Conservation (phyloP, 441 rosid species). For the Corymbia calophylla region DNA sequence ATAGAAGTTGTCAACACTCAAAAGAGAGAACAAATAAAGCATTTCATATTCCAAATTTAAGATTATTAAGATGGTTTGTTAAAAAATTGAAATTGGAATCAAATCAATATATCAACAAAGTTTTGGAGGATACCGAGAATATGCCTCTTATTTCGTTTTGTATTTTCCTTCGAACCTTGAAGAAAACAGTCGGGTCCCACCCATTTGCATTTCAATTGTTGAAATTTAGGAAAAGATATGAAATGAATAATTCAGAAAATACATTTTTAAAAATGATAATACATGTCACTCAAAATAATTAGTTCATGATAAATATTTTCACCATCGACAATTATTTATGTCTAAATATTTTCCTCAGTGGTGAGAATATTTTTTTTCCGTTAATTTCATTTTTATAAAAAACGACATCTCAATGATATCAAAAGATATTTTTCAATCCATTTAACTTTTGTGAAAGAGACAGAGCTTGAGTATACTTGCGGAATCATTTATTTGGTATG, state of each 20-base stretch:
- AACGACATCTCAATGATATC: fast-evolving
- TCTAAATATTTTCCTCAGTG: fast-evolving
- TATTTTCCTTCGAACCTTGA: neutral
- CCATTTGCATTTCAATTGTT: neutral
- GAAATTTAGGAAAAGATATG: neutral
- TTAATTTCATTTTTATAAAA: neutral
- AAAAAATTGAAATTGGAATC: neutral
- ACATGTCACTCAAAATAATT: fast-evolving
- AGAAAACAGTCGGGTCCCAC: neutral
- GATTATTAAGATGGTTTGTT: neutral
- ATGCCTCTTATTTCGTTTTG: neutral
- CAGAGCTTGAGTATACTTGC: fast-evolving
- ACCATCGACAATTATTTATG: neutral
- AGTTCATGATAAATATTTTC: neutral
- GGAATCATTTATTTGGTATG: neutral
- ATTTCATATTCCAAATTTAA: neutral
- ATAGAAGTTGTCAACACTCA: neutral
- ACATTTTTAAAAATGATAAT: neutral
- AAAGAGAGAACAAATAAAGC: neutral
- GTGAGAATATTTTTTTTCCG: fast-evolving
- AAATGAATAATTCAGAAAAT: neutral
- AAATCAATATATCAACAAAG: neutral
- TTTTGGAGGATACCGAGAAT: neutral
- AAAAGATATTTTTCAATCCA: too few relatives aligned
- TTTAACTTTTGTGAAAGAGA: neutral